Conservation (phyloP, 768 basidiomycete species). For the Phylloporus rhodoxanthus region DNA sequence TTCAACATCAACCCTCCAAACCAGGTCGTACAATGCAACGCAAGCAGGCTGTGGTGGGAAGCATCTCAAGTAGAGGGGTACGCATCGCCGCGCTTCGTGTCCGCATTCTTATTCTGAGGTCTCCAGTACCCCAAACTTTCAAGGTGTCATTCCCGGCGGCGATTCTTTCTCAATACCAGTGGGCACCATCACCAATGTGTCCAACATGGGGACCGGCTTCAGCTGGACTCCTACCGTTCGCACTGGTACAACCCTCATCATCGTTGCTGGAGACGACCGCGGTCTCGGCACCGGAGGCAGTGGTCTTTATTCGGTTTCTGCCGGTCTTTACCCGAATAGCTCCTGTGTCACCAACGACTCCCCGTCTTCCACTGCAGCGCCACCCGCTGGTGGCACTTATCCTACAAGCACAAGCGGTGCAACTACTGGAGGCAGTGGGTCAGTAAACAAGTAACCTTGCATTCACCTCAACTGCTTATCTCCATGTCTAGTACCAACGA, state of each 20-base stretch:
- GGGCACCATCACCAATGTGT: conserved; percentile 39
- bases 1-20: conserved; percentile 59
- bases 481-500: conserved; percentile 30
- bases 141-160: conserved; percentile 76
- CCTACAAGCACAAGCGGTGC: conserved; percentile 47
- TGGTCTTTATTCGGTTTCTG: conserved; percentile 46
- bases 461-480: neutral
- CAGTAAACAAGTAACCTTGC: conserved; percentile 8
- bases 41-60: conserved; percentile 66
- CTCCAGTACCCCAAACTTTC: conserved; percentile 51
- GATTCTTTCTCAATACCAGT: conserved; percentile 63
- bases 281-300: conserved; percentile 71
- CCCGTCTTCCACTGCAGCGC: conserved; percentile 73
- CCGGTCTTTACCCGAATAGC: conserved; percentile 42
- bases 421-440: conserved; percentile 26
- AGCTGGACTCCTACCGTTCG: conserved; percentile 61
- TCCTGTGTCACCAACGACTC: conserved; percentile 55
- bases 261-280: conserved; percentile 62
- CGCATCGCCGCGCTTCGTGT: neutral
- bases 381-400: conserved; percentile 68
- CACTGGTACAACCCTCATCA: conserved; percentile 57
- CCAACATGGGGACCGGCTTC: conserved; percentile 55
- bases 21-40: conserved; percentile 58
- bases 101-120: neutral
- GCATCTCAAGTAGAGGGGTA: conserved; percentile 48